Evolutionary conservation across 2,329 filamentous ascomycete species (phyloP).

Genomic region (Colletotrichum aenigma): DNA sequence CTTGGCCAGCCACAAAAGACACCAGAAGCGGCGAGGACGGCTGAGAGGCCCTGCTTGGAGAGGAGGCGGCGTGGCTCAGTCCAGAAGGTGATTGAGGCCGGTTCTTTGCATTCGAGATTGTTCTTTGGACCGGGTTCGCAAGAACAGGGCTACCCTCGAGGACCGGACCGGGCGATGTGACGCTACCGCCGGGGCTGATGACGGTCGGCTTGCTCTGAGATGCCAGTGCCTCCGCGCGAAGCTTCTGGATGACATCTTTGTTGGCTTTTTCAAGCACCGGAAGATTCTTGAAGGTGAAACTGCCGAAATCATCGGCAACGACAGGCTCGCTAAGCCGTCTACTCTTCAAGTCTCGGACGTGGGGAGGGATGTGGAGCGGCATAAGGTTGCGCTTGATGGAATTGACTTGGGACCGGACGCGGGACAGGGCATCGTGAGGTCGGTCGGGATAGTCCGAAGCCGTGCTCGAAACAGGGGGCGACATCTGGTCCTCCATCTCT

Average conservation of each 20-base stretch:
- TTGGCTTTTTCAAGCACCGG: slow-evolving; percentile 97
- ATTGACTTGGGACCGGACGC: slow-evolving; percentile 85
- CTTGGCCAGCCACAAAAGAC: slow-evolving; percentile 88
- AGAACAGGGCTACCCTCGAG: slow-evolving; percentile 87
- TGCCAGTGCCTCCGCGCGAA: slow-evolving; percentile 87
- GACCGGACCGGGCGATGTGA: slow-evolving; percentile 67
- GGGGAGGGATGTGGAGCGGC: slow-evolving; percentile 94
- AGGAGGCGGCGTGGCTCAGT: slow-evolving; percentile 79
- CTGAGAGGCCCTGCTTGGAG: slow-evolving; percentile 80
- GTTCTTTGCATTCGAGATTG: slow-evolving; percentile 83
- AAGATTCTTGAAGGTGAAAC: slow-evolving; percentile 95
- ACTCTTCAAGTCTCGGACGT: slow-evolving; percentile 89
- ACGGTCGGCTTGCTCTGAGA: slow-evolving; percentile 59
- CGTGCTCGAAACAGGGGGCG: slow-evolving; percentile 72
- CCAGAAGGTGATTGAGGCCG: slow-evolving; percentile 87
- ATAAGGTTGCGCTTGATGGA: slow-evolving; percentile 90
- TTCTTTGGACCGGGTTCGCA: slow-evolving; percentile 80
- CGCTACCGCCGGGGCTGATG: slow-evolving; percentile 46
- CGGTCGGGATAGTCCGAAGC: slow-evolving; percentile 83
- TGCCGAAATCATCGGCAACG: slow-evolving; percentile 90
- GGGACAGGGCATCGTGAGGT: slow-evolving; percentile 91
- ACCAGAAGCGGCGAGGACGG: slow-evolving; percentile 82
- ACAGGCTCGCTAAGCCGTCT: slow-evolving; percentile 90
- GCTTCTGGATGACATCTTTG: slow-evolving; percentile 97
- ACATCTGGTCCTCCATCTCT: slow-evolving; percentile 88